Base-by-base conservation (phyloP, 306 rosid genomes). In the Prunus mongolica region DNA sequence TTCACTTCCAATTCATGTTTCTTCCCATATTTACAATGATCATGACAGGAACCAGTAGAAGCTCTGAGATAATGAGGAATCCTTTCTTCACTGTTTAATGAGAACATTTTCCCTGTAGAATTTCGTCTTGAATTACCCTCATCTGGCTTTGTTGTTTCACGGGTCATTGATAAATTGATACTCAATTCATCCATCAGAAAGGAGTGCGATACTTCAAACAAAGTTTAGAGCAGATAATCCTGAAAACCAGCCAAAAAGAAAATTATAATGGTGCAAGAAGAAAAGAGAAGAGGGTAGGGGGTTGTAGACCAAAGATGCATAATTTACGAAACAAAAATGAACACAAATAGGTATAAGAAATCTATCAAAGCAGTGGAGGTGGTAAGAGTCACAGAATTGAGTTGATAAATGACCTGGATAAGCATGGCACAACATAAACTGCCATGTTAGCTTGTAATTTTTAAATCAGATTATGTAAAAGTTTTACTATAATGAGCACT, bases 1-100 rank as follows among this genome's bases (percentile, higher is more conserved):
- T 86, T 89, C 62, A 7, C 69, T 28, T 79, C 88, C 22, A 61
- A 18, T 47, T 64, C 85, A 34, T 86, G 85, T 71, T 81, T 73
- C 80, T 70, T 32, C 65, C 98, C 99, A 77, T 80, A 89, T 81
- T 92, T 96, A 80, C 99, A 96, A 32, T 84, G 16, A 74, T 96
- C 98, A 73, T 96, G 99, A 86, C 99, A 96, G 55, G 99, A 96
- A 66, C 96, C 97, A 3, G 88, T 78, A 34, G 97, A 91, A 64
- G 93, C 93, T 84, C 97, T 87, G 73, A 86, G 96, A 84, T 92
- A 92, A 81, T 28, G 85, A 55, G 99, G 97, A 77, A 32, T 0
- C 54, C 75, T 80, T 71, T 79, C 87, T 67, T 54, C 79, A 15
- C 76, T 79, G 50, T 68, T 84, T 45, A 76, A 86, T 5, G 81